A percentile compares a stretch with the other conserved stretches of the same genome.
Evolutionary conservation across 768 basidiomycete genomes (phyloP).

Genomic region (Chiua virens): DNA sequence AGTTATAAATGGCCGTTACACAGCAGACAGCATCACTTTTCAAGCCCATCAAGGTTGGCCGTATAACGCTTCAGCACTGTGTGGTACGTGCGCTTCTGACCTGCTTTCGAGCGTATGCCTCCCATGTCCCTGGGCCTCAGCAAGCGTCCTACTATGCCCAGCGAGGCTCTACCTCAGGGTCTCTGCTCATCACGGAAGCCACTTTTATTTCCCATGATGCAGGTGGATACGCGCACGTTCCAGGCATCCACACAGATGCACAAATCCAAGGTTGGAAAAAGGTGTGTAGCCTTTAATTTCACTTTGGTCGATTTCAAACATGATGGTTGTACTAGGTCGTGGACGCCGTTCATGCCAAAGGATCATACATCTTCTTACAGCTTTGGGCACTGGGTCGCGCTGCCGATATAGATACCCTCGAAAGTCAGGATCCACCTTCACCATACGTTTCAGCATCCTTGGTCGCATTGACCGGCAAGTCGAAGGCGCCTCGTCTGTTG

Average conservation of each 20-base stretch:
- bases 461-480: constrained; percentile 7
- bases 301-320: not conserved
- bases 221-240: constrained; percentile 47
- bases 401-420: not conserved
- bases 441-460: not conserved
- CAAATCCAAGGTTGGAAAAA: constrained; percentile 53
- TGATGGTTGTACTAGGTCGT: too few species aligned
- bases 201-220: constrained; percentile 50
- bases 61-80: constrained; percentile 41
- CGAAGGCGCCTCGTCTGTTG: constrained; percentile 18
- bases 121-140: constrained; percentile 35
- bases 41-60: constrained; percentile 43
- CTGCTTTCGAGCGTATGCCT: constrained; percentile 36
- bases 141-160: constrained; percentile 46
- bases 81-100: constrained; percentile 54
- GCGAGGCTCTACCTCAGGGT: constrained; percentile 45
- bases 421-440: not conserved
- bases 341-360: too few species aligned
- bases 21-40: constrained; percentile 27
- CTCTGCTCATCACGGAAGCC: constrained; percentile 55
- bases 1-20: not conserved
- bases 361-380: too few species aligned
- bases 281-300: constrained; percentile 20
- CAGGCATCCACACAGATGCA: constrained; percentile 59
- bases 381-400: not conserved